phyloP scores from a whole-genome alignment of 129 eudicot genomes.

The Pittosporum tobira region DNA sequence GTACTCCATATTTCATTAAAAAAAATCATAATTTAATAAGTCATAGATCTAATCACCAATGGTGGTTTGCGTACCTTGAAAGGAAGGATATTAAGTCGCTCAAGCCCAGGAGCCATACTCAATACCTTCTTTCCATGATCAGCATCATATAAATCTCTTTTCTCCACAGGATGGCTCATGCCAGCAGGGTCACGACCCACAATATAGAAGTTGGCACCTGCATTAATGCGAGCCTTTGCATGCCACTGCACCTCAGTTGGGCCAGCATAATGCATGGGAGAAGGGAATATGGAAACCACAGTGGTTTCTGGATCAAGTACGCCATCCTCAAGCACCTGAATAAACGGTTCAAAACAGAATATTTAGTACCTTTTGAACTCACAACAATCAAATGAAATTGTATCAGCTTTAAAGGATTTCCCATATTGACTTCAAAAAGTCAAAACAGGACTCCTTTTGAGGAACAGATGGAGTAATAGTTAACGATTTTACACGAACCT shows the following conservation, averaged over 20 bases:
- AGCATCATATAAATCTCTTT: slow-evolving; percentile 83
- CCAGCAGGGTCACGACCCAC: slow-evolving; percentile 98
- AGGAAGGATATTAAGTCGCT: slow-evolving; percentile 85
- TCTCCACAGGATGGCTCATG: slow-evolving; percentile 89
- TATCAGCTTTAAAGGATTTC: too few relatives aligned
- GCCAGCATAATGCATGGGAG: slow-evolving; percentile 99
- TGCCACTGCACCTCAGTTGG: slow-evolving; percentile 99
- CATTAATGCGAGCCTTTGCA: slow-evolving; percentile 94
- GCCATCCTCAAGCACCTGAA: slow-evolving; percentile 33
- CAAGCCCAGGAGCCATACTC: slow-evolving; percentile 98
- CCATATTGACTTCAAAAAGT: too few relatives aligned
- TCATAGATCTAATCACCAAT: background rate
- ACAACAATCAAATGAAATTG: too few relatives aligned
- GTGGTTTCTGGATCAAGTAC: slow-evolving; percentile 32
- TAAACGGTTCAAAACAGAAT: background rate
- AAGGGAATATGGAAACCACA: slow-evolving; percentile 37
- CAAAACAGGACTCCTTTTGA: too few relatives aligned
- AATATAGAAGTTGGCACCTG: slow-evolving; percentile 94
- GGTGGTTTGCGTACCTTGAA: slow-evolving; percentile 54
- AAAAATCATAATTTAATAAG: background rate
- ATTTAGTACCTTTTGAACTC: too few relatives aligned
- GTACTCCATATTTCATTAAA: background rate
- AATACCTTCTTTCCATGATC: slow-evolving; percentile 96
- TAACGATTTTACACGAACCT: slow-evolving; percentile 31
- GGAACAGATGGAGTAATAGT: too few relatives aligned